Conservation (phyloP, 1,284 basidiomycete genomes). For the Neonothopanus nambi region DNA sequence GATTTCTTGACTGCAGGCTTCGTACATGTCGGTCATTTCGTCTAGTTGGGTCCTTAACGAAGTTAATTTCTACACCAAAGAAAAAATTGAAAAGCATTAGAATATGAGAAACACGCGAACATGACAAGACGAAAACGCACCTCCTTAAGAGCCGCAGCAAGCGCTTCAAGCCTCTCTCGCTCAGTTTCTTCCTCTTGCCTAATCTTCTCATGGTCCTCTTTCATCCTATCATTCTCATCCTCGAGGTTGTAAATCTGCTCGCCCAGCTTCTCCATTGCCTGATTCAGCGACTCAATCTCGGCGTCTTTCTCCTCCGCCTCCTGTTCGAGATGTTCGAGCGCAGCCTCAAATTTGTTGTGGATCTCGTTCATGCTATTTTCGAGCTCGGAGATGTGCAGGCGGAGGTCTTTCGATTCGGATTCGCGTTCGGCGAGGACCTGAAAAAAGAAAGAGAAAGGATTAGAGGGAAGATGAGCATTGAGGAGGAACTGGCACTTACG, state of each 20-base stretch:
- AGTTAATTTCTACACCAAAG: conserved; percentile 58
- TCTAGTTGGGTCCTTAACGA: conserved; percentile 62
- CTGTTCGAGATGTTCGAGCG: conserved; percentile 69
- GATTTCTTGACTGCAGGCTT: conserved; percentile 58
- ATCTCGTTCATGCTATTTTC: conserved; percentile 70
- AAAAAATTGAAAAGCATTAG: conserved; percentile 10
- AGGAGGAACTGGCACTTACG: too few species aligned
- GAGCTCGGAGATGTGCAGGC: conserved; percentile 69
- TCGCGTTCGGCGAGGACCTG: conserved; percentile 77
- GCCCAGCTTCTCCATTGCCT: conserved; percentile 72
- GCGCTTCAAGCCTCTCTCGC: conserved; percentile 69
- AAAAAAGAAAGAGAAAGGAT: conserved; percentile 5
- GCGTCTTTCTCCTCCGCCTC: conserved; percentile 72
- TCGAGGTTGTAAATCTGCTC: conserved; percentile 58
- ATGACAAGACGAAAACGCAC: conserved; percentile 41
- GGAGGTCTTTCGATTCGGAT: conserved; percentile 70
- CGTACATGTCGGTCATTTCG: conserved; percentile 61
- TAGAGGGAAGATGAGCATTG: too few species aligned
- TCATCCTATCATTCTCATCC: conserved; percentile 56
- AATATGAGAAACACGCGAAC: neutral
- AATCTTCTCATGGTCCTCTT: conserved; percentile 47
- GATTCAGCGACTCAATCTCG: conserved; percentile 72
- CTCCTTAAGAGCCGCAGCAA: conserved; percentile 78
- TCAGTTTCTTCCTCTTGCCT: conserved; percentile 70
- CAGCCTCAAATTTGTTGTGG: conserved; percentile 71